Evolutionary conservation across 768 basidiomycete genomes (phyloP).

Genomic region (Cystobasidium ongulense): DNA sequence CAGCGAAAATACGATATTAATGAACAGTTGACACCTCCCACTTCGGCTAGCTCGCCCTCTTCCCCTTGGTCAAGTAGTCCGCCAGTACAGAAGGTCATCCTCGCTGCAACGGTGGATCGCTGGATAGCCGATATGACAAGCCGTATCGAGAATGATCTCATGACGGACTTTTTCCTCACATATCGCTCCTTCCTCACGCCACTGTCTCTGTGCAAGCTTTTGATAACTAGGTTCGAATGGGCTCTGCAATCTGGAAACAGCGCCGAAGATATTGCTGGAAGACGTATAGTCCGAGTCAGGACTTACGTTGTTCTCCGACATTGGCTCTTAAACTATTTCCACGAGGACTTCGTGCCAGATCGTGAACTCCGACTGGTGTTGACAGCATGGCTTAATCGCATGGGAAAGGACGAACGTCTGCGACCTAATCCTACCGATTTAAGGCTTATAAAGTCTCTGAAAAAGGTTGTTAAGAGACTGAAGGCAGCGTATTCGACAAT

Average conservation of each 20-base stretch:
- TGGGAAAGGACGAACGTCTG: conserved; percentile 59
- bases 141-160: conserved; percentile 74
- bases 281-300: conserved; percentile 71
- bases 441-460: conserved; percentile 69
- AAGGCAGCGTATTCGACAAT: conserved; percentile 47
- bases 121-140: conserved; percentile 88
- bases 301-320: conserved; percentile 84
- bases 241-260: conserved; percentile 50
- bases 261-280: conserved; percentile 58
- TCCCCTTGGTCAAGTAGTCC: not conserved
- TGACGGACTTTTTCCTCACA: conserved; percentile 83
- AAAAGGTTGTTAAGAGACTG: conserved; percentile 74
- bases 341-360: conserved; percentile 75
- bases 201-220: conserved; percentile 67
- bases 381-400: conserved; percentile 71
- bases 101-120: conserved; percentile 84
- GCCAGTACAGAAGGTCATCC: conserved; percentile 49
- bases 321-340: conserved; percentile 84
- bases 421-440: conserved; percentile 58
- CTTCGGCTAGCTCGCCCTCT: conserved; percentile 43
- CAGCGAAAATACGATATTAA: not conserved
- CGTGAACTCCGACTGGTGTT: conserved; percentile 64
- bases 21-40: not conserved
- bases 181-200: conserved; percentile 76
- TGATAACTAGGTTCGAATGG: conserved; percentile 86